Base-by-base conservation (phyloP, 73 alveolate genomes). In the Effrenium voratum region DNA sequence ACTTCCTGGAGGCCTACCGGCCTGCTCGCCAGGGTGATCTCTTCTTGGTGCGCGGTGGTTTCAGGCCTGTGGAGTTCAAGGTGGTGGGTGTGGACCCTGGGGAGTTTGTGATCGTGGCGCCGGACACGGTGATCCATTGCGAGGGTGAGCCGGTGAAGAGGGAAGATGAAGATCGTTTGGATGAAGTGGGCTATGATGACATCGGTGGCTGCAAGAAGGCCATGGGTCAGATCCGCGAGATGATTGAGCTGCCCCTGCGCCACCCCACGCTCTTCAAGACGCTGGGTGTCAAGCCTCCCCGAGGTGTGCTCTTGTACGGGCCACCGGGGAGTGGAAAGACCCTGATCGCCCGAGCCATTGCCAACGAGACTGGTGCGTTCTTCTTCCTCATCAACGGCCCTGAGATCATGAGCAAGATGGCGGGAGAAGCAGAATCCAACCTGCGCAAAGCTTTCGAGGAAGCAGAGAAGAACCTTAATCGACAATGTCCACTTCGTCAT, bases 401-500 rank as follows among this genome's bases (percentile, higher is more conserved):
- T 28, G 99, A 99, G 99, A 98, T 99, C 99, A 99, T 99, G 99
- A 98, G 99, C 91, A 99, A 99, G 99, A 99, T 99, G 99, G 99
- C 99, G n/a, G 99, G 99, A 73, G 99, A 99, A 98, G 99, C 99
- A 70, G 99, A 99, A 98, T 99, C 99, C 43, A 99, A 99, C 99
- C 93, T 99, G 50, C 99, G 99, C 99, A 99, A 99, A 94, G 99
- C 99, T 24, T 99, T 99, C 93, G 99, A 99, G 99, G 99, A 99
- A 98, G 99, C 99, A 12, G 99, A 99, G 98, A 99, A 99, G 99
- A 99, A 99, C 95, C 84, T 99, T 99, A 0, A 2, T 43, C 40
- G 50, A n/a, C n/a, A n/a, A n/a, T n/a, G n/a, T n/a, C 72, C 72
- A 57, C 72, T 57, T 22, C 28, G 16, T 57, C 28, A 30, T 22